Base-by-base conservation (phyloP, 106 monocot species). In the Platanthera zijinensis region DNA sequence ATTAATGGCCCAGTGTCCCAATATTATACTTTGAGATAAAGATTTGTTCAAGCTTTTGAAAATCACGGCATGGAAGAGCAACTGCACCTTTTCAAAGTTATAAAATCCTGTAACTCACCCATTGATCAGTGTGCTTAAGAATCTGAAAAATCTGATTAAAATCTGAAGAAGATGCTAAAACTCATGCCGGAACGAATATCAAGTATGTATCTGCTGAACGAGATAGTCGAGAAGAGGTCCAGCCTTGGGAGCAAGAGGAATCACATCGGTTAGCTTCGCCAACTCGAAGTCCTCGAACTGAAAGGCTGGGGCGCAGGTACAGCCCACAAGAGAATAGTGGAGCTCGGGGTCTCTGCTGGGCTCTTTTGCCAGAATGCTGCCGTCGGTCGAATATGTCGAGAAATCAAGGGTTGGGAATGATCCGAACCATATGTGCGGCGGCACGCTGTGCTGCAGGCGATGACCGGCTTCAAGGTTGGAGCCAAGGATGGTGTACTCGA, bases 361-460 rank as follows among this genome's bases (percentile, higher is more conserved):
- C 50, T 89, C 83, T 67, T 79, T 84, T 18, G 78, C 57, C 21
- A 96, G 89, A 48, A 89, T 73, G 75, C 85, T 88, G 15, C 90
- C 96, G 79, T 90, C 84, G 17, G 81, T 77, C 21, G 89, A 74
- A 69, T 83, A 90, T 10, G 87, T 89, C 13, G 77, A 79, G 15
- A 96, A 63, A 56, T 96, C 96, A 56, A 90, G 76, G 18, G 96
- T 91, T n/a, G 96, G 96, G 81, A 96, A 96, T 17, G 96, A 90
- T 13, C 90, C 96, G 52, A 96, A 96, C 96, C 96, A 96, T 30
- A 90, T 81, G 51, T 93, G 80, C 3, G 87, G 87, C 3, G 86
- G 90, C 39, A 96, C 90, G 0, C 89, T 90, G 83, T 96, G 90
- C 84, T 96, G 96, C 1, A 85, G 96, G 2, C 89, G 82, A 18